Percentiles rank a stretch among this genome's conserved stretches.
phyloP scores from a whole-genome alignment of 2,329 filamentous ascomycete genomes.

The Pseudohalonectria lignicola region DNA sequence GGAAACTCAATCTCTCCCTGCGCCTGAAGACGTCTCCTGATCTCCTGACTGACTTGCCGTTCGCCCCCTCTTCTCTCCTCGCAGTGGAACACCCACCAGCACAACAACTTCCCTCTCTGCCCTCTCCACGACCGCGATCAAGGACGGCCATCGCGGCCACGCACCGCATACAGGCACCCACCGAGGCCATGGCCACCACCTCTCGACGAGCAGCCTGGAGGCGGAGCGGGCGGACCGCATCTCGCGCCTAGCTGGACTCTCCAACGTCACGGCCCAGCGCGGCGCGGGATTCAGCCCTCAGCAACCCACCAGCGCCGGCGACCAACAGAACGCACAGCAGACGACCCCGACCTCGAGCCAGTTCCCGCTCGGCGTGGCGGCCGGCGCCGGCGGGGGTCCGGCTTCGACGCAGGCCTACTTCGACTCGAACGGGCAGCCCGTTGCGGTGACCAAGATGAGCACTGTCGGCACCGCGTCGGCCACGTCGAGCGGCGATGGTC shows the following conservation, averaged over 20 bases:
- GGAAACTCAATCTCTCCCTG: slow-evolving; percentile 1
- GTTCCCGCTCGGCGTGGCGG: slow-evolving; percentile 18
- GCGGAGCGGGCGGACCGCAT: slow-evolving; percentile 92
- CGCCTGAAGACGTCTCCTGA: too few species aligned
- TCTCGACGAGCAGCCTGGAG: slow-evolving; percentile 66
- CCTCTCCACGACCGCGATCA: slow-evolving; percentile 88
- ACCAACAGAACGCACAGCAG: slow-evolving; percentile 24
- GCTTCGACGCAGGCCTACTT: slow-evolving; percentile 62
- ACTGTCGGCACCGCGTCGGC: slow-evolving; percentile 88
- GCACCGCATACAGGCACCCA: slow-evolving; percentile 47
- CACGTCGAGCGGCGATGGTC: slow-evolving; percentile 64
- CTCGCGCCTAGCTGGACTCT: slow-evolving; percentile 84
- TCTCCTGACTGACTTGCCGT: slow-evolving; percentile 6
- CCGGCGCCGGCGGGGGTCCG: too few species aligned
- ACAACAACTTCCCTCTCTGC: slow-evolving; percentile 85
- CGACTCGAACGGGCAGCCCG: slow-evolving; percentile 61
- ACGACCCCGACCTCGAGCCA: slow-evolving; percentile 39
- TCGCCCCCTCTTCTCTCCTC: slow-evolving; percentile 7
- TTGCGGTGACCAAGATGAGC: slow-evolving; percentile 64
- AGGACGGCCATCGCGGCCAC: slow-evolving; percentile 86
- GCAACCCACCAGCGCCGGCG: slow-evolving; percentile 19
- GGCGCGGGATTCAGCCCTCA: slow-evolving; percentile 17
- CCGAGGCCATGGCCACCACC: slow-evolving; percentile 45
- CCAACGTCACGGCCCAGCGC: slow-evolving; percentile 64
- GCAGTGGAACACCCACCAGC: slow-evolving; percentile 83